A percentile compares a stretch with the other conserved stretches of the same genome.
Conservation (phyloP, 176 grass and related monocot genomes). For the Aechmea fasciata region DNA sequence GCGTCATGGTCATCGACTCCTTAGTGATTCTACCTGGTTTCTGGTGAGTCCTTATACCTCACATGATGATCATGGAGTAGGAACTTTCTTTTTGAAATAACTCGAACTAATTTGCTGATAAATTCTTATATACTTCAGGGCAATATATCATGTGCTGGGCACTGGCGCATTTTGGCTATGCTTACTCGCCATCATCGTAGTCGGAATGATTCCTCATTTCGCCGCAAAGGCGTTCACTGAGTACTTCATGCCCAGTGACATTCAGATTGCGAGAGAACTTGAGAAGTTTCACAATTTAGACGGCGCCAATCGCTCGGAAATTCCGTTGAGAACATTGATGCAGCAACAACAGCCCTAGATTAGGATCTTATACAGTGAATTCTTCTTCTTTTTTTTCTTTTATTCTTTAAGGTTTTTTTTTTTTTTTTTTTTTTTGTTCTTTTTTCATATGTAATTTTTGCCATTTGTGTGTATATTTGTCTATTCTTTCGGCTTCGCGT, state of each 20-base stretch:
- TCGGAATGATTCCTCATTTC: conserved; percentile 81
- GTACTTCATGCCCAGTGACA: conserved; percentile 60
- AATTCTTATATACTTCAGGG: conserved; percentile 46
- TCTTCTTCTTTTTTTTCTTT: conserved; percentile 19
- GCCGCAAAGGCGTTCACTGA: conserved; percentile 53
- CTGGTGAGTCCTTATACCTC: conserved; percentile 38
- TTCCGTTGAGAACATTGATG: conserved; percentile 62
- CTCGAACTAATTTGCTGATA: conserved; percentile 21
- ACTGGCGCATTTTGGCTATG: conserved; percentile 73
- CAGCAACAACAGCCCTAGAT: conserved; percentile 19
- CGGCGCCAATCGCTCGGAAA: conserved; percentile 28
- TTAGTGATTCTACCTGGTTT: conserved; percentile 58
- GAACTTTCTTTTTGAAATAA: not conserved
- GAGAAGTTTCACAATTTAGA: conserved; percentile 53
- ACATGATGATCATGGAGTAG: not conserved
- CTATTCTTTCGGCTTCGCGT: conserved; percentile 67
- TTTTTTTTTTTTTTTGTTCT: conserved; percentile 16
- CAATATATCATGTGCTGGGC: conserved; percentile 67
- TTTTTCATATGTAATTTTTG: conserved; percentile 37
- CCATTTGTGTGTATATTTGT: conserved; percentile 39
- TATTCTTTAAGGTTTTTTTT: conserved; percentile 32
- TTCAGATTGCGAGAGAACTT: conserved; percentile 83
- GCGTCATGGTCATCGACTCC: conserved; percentile 77
- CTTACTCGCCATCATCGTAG: conserved; percentile 53
- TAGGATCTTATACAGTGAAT: conserved; percentile 18